These are phyloP conservation scores for Eucalyptus guilfoylei DNA, from an alignment of 345 rosid genomes.

Conservation along the genomic window DNA sequence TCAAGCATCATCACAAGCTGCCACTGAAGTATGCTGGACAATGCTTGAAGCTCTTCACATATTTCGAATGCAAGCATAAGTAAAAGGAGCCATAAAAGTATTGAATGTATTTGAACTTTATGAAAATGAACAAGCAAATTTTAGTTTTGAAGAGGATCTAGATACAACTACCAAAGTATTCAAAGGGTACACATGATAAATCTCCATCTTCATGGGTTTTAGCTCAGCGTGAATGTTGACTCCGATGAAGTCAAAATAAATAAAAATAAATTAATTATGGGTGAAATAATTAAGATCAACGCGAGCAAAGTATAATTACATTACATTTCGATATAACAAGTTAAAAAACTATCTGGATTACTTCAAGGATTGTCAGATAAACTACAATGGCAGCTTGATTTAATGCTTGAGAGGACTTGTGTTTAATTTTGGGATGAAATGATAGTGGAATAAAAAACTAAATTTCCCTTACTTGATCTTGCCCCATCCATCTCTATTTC, in stretches of 20 bases:
- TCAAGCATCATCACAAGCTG: too few species aligned
- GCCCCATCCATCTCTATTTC: neutral
- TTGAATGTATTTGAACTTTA: neutral
- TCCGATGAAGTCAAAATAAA: neutral
- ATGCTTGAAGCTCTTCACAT: neutral
- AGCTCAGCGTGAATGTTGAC: neutral
- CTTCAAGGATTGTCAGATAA: neutral
- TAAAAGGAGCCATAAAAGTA: fast-evolving
- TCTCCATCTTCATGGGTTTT: neutral
- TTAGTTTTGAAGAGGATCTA: neutral
- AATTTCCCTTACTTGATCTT: neutral
- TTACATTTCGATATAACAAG: neutral
- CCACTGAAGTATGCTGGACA: neutral
- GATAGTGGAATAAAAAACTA: neutral
- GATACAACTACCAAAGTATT: neutral
- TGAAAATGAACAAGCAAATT: neutral
- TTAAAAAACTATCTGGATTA: neutral
- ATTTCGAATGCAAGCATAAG: neutral
- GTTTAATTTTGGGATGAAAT: neutral
- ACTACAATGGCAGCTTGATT: neutral
- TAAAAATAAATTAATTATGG: neutral
- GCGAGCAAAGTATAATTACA: neutral
- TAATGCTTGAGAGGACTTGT: neutral
- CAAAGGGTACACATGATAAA: neutral
- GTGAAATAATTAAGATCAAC: neutral